Evolutionary conservation across 2,329 filamentous ascomycete genomes (phyloP).

Genomic region (Arachnopeziza araneosa): DNA sequence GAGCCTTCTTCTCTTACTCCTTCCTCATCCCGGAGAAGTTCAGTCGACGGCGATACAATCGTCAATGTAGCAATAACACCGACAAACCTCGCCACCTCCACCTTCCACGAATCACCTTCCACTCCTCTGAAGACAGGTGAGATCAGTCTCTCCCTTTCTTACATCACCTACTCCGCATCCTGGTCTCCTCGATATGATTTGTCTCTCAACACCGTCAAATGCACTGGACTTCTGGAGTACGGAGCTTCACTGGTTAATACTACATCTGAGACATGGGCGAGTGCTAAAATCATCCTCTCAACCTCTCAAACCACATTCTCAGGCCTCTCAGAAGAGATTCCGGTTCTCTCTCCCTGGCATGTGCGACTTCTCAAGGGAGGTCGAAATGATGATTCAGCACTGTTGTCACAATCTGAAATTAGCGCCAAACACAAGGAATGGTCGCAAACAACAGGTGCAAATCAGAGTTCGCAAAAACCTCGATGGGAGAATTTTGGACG

Average conservation of each 20-base stretch:
- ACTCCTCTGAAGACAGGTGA: conserved; percentile 17
- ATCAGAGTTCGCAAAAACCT: conserved; percentile 24
- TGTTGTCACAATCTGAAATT: conserved; percentile 27
- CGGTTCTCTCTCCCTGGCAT: conserved; percentile 41
- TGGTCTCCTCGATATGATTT: conserved; percentile 46
- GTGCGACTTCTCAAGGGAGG: conserved; percentile 34
- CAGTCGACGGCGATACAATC: conserved; percentile 31
- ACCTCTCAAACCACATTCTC: conserved; percentile 46
- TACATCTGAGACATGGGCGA: conserved; percentile 44
- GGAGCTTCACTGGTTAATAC: conserved; percentile 48
- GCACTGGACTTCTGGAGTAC: conserved; percentile 37
- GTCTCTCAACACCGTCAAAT: conserved; percentile 34
- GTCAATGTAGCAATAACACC: conserved; percentile 20
- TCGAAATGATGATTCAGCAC: conserved; percentile 13
- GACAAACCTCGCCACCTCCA: background rate
- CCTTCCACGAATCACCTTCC: conserved; percentile 17
- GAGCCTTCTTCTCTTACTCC: conserved; percentile 41
- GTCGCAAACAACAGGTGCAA: conserved; percentile 5
- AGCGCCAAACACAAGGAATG: conserved; percentile 32
- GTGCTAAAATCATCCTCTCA: conserved; percentile 39
- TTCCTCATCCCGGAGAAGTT: conserved; percentile 43
- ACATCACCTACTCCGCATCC: conserved; percentile 33
- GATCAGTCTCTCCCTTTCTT: conserved; percentile 28
- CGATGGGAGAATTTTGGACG: conserved; percentile 35
- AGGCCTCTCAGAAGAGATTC: conserved; percentile 43